Base-by-base conservation (phyloP, 768 basidiomycete genomes). In the Agaricus blazei region DNA sequence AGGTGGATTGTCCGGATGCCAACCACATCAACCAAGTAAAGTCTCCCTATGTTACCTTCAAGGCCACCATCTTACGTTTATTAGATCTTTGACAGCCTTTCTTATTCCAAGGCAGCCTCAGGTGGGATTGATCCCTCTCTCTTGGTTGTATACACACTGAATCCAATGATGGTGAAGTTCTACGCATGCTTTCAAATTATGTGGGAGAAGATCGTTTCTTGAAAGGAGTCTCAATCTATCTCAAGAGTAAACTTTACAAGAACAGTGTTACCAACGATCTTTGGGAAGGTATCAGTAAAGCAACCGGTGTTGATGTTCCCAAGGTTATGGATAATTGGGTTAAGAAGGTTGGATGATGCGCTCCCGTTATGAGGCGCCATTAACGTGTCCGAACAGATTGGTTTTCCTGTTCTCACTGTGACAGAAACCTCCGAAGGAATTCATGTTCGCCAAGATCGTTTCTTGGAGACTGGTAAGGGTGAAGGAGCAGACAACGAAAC, bases 281-380 rank as follows among this genome's bases (percentile, higher is more conserved):
- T 4, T 97, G 93, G 90, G 76, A 85, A 53, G 93, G 92, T 29
- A 91, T 98, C 54, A 75, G 81, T 47, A 76, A 80, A 60, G 84
- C 93, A 1, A 89, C 85, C 40, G 87, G 80, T 7, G 65, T 85
- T 23, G 84, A 97, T 61, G 79, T 95, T 37, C 76, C 87, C 3
- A 76, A 77, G 48, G 76, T 98, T 62, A 94, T 98, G 90, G 82
- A 90, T 56, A 88, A 87, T 66, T 99, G 95, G 96, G 87, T 93
- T 38, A 80, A 83, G 51, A 89, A 92, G 77, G 87, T 84, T 31
- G 5, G 62, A 51, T 1, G 24, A n/a, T 19, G 9, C n/a, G 12
- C 29, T 9, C 24, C 49, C 36, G 12, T 31, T 31, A n/a, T 12
- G 14, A n/a, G 27, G 2, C 19, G 58, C 23, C 24, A 24, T 42